Evolutionary conservation across 176 grass and related monocot species (phyloP).

Genomic region (Avena eriantha): DNA sequence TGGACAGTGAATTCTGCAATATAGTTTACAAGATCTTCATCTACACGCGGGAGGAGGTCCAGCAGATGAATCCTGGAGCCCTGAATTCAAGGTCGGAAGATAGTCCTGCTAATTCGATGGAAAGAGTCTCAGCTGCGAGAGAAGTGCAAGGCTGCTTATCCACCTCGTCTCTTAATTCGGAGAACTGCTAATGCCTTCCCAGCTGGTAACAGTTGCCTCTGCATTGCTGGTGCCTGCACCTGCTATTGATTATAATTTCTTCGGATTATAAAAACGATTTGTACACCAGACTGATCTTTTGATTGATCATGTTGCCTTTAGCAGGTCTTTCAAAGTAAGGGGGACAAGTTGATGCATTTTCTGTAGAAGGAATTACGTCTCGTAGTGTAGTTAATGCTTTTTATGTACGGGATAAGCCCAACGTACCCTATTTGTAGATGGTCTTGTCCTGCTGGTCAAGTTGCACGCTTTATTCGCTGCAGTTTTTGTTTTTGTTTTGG

Average conservation of each 20-base stretch:
- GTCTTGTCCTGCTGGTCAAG: slow-evolving; percentile 41
- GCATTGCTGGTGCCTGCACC: neutral
- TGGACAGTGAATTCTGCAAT: slow-evolving; percentile 86
- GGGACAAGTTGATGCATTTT: slow-evolving; percentile 31
- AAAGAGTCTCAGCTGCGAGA: slow-evolving; percentile 48
- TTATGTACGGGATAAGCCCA: slow-evolving; percentile 54
- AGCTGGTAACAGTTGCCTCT: slow-evolving; percentile 22
- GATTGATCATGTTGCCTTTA: slow-evolving; percentile 1
- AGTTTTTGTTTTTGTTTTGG: slow-evolving; percentile 65
- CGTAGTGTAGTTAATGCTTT: slow-evolving; percentile 47
- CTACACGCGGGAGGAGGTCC: slow-evolving; percentile 85
- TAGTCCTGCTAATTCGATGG: slow-evolving; percentile 56
- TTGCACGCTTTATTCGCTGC: slow-evolving; percentile 47
- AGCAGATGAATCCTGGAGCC: slow-evolving; percentile 80
- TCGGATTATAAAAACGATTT: neutral
- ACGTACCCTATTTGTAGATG: slow-evolving; percentile 52
- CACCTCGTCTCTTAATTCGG: slow-evolving; percentile 53
- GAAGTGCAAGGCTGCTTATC: slow-evolving; percentile 49
- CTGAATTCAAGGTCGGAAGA: slow-evolving; percentile 69
- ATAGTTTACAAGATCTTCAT: slow-evolving; percentile 95
- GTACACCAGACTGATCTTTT: slow-evolving; percentile 1
- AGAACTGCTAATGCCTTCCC: slow-evolving; percentile 59
- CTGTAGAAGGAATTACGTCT: slow-evolving; percentile 14
- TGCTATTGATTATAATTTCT: neutral
- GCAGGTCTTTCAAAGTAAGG: slow-evolving; percentile 51